Percentiles rank a stretch among this genome's conserved stretches.
phyloP scores from a whole-genome alignment of 768 basidiomycete species.

The Tricholoma flavovirens region DNA sequence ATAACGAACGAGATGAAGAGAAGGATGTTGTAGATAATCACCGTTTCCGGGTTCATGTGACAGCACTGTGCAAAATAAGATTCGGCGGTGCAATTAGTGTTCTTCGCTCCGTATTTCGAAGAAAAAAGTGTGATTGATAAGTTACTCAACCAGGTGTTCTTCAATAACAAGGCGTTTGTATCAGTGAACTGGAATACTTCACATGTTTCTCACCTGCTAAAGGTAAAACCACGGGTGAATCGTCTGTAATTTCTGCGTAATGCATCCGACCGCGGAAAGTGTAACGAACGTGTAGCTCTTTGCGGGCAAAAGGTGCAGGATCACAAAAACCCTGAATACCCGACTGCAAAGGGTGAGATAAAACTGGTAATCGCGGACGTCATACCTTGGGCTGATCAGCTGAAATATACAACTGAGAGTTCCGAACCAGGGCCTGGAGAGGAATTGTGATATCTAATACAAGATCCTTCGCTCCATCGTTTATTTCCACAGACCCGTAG shows the following conservation, averaged over 20 bases:
- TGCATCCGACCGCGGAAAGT: constrained; percentile 69
- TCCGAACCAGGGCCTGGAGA: constrained; percentile 74
- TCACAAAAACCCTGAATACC: constrained; percentile 87
- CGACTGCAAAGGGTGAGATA: constrained; percentile 34
- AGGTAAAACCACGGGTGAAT: constrained; percentile 65
- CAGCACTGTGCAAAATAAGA: too few species aligned
- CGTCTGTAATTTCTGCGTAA: constrained; percentile 72
- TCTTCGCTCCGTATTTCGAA: too few species aligned
- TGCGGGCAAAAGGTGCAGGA: constrained; percentile 67
- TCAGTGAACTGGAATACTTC: constrained; percentile 6
- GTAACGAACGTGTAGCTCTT: constrained; percentile 69
- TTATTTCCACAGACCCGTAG: constrained; percentile 56
- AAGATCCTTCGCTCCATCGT: constrained; percentile 47
- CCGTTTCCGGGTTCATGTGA: too few species aligned
- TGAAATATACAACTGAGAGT: constrained; percentile 74
- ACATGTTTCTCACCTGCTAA: constrained; percentile 52
- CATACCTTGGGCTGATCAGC: constrained; percentile 70
- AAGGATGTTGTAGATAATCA: too few species aligned
- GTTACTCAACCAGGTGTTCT: constrained; percentile 19
- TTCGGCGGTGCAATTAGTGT: too few species aligned
- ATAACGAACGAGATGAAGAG: too few species aligned
- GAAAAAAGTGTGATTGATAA: not conserved
- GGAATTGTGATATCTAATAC: constrained; percentile 75
- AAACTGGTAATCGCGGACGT: constrained; percentile 4
- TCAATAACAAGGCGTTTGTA: not conserved